Evolutionary conservation across 345 rosid genomes (phyloP), one percentile per base, ranked within the genome.

Genomic region (Ailanthus altissimus): DNA sequence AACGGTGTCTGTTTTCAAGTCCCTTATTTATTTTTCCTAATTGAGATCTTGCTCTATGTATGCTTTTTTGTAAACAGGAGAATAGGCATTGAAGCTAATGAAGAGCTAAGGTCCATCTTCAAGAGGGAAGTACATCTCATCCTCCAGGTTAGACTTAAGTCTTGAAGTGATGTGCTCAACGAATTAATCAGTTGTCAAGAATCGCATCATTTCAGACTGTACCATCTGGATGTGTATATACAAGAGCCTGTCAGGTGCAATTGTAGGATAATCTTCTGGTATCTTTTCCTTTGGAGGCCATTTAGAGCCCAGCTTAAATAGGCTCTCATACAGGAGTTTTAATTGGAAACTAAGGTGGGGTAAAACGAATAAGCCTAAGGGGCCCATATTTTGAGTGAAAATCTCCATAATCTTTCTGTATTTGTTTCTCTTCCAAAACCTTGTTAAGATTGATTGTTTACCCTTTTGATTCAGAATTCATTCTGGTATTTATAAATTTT

Each of bases 41-140:
- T 6, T 73, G 32, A 54, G 49, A 45, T 77, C 54, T 45, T 21
- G 54, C 59, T 12, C 8, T 15, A 40, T 56, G 23, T 45, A 18
- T 26, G 20, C 12, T 46, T 47, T 42, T 45, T 77, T 13, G 38
- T 75, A n/a, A 61, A 38, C 90, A 95, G 97, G 93, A 93, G 92
- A 76, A 96, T 91, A 73, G 99, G 99, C 36, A 80, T 89, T 0
- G 98, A 96, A 86, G 99, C 99, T 21, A 96, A 92, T 61, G 94
- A 96, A 84, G 99, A 93, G 84, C 87, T 96, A 66, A 86, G 94
- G 82, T 87, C 91, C 74, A 81, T 96, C 80, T 90, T 88, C 86
- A 89, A 89, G 83, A 87, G 90, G 77, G 86, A 93, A 76, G 90
- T 92, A 74, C 98, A 93, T 83, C 97, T 96, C 79, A 88, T 92